Base-by-base conservation (phyloP, 345 rosid genomes). In the Xanthoceras sorbifolium region DNA sequence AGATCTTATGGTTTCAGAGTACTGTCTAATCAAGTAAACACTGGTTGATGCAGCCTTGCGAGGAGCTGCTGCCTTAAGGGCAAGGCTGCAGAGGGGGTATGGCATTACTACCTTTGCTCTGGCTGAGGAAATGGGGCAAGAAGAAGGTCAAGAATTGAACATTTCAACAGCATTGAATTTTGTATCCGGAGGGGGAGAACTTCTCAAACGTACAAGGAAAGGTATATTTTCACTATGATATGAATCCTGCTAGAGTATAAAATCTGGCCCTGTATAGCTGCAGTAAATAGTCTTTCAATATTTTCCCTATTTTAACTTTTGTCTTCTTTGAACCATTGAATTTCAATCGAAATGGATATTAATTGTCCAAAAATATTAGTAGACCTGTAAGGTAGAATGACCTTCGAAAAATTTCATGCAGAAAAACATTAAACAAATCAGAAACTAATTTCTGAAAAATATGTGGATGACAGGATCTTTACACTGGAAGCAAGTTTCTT, bases 401-500 rank as follows among this genome's bases (percentile, higher is more conserved):
- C 17, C 17, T 46, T 18, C 6, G 20, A 18, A 69, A 64, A 23
- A 20, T 54, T 32, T 18, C 17, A 75, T 65, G 50, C 17, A 20
- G 11, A 38, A 22, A 48, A 64, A 28, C 23, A 71, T n/a, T 63
- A 42, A 62, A 15, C 26, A 69, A 34, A 32, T 38, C 17, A 29
- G 6, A 15, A 29, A 76, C 79, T 81, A 52, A 79, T 38, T 38
- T 31, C 55, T 42, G 8, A 25, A 26, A 50, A 31, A 73, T n/a
- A 23, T 60, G n/a, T 75, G 80, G 71, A 79, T 82, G 64, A 50
- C 88, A 94, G 98, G 98, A 76, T 97, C 83, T 77, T 89, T 93
- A 63, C 98, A 94, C 78, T 89, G 98, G 98, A 94, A 94, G 86
- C 89, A 84, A 87, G 93, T 93, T 79, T 93, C 97, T 74, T 87